These are phyloP conservation scores for Diutina rugosa DNA, from an alignment of 1,139 yeast genomes.

Conservation along the genomic window DNA sequence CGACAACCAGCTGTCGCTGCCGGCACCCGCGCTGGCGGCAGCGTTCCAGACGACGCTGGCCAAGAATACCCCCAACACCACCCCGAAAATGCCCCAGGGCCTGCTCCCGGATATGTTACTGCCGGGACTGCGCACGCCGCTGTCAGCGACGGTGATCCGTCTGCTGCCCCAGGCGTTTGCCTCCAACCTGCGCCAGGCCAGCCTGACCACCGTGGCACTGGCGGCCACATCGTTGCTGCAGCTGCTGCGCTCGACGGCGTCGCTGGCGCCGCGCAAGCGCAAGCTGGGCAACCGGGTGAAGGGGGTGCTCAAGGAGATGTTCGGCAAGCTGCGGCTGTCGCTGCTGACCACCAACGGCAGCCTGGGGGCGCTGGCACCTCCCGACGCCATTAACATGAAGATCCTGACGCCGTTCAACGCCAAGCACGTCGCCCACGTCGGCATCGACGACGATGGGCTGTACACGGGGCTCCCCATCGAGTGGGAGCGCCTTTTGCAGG, in stretches of 20 bases:
- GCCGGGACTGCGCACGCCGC: not conserved
- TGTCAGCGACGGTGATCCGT: slow-evolving; percentile 1
- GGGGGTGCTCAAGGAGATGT: slow-evolving; percentile 30
- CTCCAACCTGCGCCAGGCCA: not conserved
- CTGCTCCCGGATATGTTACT: not conserved
- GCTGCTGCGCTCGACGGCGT: not conserved
- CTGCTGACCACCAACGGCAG: not conserved
- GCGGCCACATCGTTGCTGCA: not conserved
- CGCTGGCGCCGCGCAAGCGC: slow-evolving; percentile 6
- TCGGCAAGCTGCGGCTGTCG: slow-evolving; percentile 15
- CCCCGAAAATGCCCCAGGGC: not conserved
- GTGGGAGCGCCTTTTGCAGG: slow-evolving; percentile 76
- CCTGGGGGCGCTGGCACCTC: not conserved
- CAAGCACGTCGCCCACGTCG: slow-evolving; percentile 88
- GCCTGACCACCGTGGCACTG: not conserved
- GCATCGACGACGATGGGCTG: slow-evolving; percentile 77
- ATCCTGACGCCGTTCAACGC: slow-evolving; percentile 87
- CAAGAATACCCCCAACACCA: not conserved
- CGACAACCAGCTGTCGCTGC: not conserved
- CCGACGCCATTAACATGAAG: slow-evolving; percentile 19
- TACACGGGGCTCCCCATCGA: slow-evolving; percentile 86
- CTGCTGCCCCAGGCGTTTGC: slow-evolving; percentile 1
- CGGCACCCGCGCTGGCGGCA: not conserved
- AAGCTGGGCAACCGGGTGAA: slow-evolving; percentile 25
- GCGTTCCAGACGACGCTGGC: not conserved